Percentiles rank a stretch among this genome's conserved stretches.
phyloP scores from a whole-genome alignment of 352 stramenopile genomes.

The Globisporangium solare region DNA sequence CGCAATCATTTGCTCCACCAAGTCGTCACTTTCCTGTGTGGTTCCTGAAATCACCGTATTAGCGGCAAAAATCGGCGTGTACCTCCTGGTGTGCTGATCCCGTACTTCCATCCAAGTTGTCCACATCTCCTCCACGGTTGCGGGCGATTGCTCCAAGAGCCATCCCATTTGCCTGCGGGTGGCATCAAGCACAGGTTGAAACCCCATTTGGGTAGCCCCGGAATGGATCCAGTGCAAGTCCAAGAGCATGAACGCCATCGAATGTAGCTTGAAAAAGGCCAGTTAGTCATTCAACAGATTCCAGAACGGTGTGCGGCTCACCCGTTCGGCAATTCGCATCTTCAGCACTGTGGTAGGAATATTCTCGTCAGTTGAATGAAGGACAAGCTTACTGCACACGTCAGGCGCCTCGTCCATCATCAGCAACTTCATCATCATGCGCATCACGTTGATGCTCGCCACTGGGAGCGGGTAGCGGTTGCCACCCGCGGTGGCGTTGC shows the following conservation, averaged over 20 bases:
- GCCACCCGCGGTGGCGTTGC: conserved; percentile 63
- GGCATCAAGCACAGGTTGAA: conserved; percentile 73
- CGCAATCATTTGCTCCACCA: conserved; percentile 15
- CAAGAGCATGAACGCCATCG: conserved; percentile 85
- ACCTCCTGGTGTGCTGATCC: conserved; percentile 63
- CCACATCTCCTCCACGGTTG: conserved; percentile 80
- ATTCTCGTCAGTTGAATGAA: conserved; percentile 37
- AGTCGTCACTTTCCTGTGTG: conserved; percentile 12
- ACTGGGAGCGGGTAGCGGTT: conserved; percentile 83
- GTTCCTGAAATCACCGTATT: not conserved
- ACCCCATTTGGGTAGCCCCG: conserved; percentile 79
- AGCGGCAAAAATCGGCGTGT: conserved; percentile 23
- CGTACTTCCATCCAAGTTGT: conserved; percentile 79
- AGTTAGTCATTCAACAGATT: conserved; percentile 65
- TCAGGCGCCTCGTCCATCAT: conserved; percentile 77
- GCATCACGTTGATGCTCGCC: conserved; percentile 82
- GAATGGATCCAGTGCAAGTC: conserved; percentile 80
- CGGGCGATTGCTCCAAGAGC: conserved; percentile 70
- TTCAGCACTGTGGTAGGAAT: conserved; percentile 54
- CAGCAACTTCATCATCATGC: conserved; percentile 78
- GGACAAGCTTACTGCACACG: conserved; percentile 65
- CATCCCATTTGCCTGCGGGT: conserved; percentile 78
- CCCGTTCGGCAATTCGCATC: conserved; percentile 72
- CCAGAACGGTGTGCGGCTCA: conserved; percentile 79
- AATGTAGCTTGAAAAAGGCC: conserved; percentile 70